Conservation (phyloP, 2,329 filamentous ascomycete genomes). For the Monascus ruber region DNA sequence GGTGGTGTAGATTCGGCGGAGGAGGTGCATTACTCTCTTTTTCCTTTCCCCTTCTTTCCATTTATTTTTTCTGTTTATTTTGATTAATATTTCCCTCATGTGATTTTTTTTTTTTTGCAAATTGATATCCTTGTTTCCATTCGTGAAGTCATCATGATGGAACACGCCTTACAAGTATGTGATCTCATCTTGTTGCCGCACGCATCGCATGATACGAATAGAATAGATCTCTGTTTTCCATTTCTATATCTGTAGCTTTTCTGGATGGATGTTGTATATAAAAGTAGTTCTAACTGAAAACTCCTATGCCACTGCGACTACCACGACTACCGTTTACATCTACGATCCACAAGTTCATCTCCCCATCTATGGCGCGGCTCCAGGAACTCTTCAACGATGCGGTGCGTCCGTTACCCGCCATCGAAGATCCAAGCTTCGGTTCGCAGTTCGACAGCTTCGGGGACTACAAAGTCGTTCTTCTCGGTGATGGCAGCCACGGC, state of each 20-base stretch:
- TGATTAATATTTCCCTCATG: background rate
- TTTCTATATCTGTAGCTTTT: background rate
- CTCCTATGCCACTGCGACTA: background rate
- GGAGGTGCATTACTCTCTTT: no score
- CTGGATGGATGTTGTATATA: background rate
- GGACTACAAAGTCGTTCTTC: conserved; percentile 30
- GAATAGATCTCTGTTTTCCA: background rate
- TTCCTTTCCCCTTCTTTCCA: no score
- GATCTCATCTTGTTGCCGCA: conserved; percentile 11
- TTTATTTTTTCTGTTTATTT: background rate
- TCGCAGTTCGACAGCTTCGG: conserved; percentile 32
- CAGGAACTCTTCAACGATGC: conserved; percentile 24
- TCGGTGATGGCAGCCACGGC: conserved; percentile 41
- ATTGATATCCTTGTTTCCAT: background rate
- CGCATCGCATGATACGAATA: background rate
- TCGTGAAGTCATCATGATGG: conserved; percentile 23
- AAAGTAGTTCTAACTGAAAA: background rate
- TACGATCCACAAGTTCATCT: conserved; percentile 5
- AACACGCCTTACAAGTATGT: conserved; percentile 5
- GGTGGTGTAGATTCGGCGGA: no score
- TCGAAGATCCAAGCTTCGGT: conserved; percentile 26
- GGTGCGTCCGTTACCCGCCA: conserved; percentile 25
- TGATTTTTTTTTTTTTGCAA: background rate
- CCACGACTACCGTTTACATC: conserved; percentile 1
- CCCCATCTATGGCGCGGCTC: conserved; percentile 15